A percentile compares a stretch with the other conserved stretches of the same genome.
Evolutionary conservation across 169 alveolate genomes (phyloP).

Genomic region (Plasmodium inui): DNA sequence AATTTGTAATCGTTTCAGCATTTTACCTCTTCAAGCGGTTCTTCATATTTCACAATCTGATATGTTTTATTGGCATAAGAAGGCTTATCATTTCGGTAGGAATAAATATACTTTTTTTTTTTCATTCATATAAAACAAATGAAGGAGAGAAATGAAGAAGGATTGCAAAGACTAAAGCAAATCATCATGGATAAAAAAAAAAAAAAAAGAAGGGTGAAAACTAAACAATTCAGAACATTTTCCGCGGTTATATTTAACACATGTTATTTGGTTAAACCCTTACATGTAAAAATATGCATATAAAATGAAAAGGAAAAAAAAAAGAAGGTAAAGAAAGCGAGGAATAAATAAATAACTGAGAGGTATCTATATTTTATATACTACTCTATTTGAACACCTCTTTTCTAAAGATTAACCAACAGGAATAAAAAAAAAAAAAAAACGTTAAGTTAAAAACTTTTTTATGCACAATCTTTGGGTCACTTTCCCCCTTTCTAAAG

Average conservation of each 20-base stretch:
- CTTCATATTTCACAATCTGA: not conserved
- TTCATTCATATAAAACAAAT: not conserved
- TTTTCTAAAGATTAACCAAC: not conserved
- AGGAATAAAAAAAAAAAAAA: not conserved
- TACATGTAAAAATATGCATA: not conserved
- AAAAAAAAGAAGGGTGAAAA: not conserved
- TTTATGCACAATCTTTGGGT: not conserved
- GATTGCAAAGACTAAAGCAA: not conserved
- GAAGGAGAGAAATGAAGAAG: not conserved
- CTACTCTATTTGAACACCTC: not conserved
- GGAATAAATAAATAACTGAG: not conserved
- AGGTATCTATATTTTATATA: not conserved
- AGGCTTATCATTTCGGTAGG: constrained; percentile 1
- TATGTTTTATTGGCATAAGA: not conserved
- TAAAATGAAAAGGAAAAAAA: not conserved
- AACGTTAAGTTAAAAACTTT: not conserved
- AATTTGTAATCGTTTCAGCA: not conserved
- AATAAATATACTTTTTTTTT: not conserved
- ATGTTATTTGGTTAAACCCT: not conserved
- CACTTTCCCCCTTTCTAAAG: not conserved
- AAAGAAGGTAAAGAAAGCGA: not conserved
- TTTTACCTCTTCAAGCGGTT: constrained; percentile 3
- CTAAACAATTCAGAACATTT: not conserved
- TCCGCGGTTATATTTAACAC: not conserved
- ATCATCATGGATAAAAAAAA: not conserved